phyloP scores from a whole-genome alignment of 164 flowering plant genomes.

The Cinnamomum chago region DNA sequence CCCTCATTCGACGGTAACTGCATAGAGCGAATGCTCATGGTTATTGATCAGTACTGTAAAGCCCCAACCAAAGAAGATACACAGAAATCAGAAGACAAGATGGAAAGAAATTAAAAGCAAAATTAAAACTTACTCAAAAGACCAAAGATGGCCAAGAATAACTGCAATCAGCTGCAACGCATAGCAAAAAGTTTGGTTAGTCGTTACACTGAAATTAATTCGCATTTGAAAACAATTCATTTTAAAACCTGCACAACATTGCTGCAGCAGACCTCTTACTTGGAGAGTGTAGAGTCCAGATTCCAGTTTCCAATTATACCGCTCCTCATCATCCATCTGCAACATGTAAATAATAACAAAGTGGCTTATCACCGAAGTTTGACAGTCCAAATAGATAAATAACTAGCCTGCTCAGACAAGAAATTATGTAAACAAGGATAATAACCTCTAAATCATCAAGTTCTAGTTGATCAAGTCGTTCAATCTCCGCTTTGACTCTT shows the following conservation, averaged over 20 bases:
- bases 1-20: conserved; percentile 76
- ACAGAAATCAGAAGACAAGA: neutral
- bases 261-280: conserved; percentile 29
- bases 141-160: conserved; percentile 94
- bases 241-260: neutral
- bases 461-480: conserved; percentile 62
- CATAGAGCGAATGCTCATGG: conserved; percentile 2
- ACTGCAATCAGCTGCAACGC: conserved; percentile 78
- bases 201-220: neutral
- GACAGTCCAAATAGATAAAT: neutral
- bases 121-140: conserved; percentile 78
- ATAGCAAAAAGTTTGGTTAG: conserved; percentile 7
- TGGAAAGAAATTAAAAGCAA: neutral
- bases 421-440: neutral
- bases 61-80: neutral
- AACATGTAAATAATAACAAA: conserved; percentile 6
- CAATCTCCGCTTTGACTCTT: conserved; percentile 80
- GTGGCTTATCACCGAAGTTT: neutral
- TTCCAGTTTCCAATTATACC: conserved; percentile 76
- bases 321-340: conserved; percentile 96
- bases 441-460: conserved; percentile 90
- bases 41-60: neutral
- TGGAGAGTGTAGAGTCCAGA: conserved; percentile 95
- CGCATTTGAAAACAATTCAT: neutral
- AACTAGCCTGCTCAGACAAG: neutral